Conservation (phyloP, 345 rosid genomes). For the Pelargonium nanum region DNA sequence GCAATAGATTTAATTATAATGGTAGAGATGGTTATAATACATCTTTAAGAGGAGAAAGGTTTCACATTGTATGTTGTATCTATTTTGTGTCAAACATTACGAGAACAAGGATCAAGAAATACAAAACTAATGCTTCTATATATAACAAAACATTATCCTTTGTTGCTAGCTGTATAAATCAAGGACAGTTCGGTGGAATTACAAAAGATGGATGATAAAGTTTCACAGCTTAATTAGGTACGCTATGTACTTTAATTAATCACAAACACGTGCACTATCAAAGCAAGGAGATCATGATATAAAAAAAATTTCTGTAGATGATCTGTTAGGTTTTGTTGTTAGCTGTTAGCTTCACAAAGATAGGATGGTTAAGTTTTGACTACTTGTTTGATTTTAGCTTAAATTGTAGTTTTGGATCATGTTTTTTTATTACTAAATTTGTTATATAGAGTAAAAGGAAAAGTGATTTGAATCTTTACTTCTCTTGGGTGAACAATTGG, state of each 20-base stretch:
- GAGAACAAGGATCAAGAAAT: slow-evolving; percentile 3
- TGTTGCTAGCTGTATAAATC: too few relatives aligned
- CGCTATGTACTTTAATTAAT: too few relatives aligned
- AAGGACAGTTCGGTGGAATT: too few relatives aligned
- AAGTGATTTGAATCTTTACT: slow-evolving; percentile 17
- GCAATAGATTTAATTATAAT: too few relatives aligned
- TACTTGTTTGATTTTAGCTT: slow-evolving; percentile 17
- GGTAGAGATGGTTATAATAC: too few relatives aligned
- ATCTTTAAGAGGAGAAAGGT: too few relatives aligned
- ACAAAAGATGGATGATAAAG: too few relatives aligned
- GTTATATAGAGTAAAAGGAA: slow-evolving; percentile 2
- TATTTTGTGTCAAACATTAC: slow-evolving; percentile 8
- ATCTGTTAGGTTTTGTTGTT: slow-evolving; percentile 2
- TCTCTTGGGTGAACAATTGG: slow-evolving; percentile 12
- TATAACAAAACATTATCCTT: slow-evolving; percentile 4
- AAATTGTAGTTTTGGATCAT: slow-evolving; percentile 2
- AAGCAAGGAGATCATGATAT: too few relatives aligned
- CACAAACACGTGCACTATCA: too few relatives aligned
- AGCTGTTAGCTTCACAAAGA: slow-evolving; percentile 9
- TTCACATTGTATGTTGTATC: too few relatives aligned
- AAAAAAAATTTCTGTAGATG: too few relatives aligned
- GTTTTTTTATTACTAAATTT: slow-evolving; percentile 5
- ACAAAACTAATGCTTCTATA: slow-evolving; percentile 3
- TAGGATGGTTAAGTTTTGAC: slow-evolving; percentile 7
- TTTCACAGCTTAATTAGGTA: too few relatives aligned